These are phyloP conservation scores for Aquilaria agallochum DNA, from an alignment of 441 rosid genomes.

Conservation along the genomic window DNA sequence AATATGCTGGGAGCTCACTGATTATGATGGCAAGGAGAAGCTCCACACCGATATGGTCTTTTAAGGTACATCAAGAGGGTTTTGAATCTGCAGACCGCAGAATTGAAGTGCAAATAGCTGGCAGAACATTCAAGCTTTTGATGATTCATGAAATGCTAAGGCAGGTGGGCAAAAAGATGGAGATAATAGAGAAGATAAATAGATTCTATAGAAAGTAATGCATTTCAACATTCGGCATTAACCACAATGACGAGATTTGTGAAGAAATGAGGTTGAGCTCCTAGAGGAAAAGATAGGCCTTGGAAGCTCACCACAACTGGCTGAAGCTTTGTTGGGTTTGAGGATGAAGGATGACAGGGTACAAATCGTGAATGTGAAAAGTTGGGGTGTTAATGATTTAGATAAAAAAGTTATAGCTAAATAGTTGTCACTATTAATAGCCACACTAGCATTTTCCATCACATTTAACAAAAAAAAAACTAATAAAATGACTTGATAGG, in stretches of 20 bases:
- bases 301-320: constrained; percentile 21
- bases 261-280: constrained; percentile 55
- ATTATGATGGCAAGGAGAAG: constrained; percentile 48
- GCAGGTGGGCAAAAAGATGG: constrained; percentile 27
- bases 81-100: constrained; percentile 43
- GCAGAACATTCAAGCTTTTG: constrained; percentile 39
- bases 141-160: constrained; percentile 28
- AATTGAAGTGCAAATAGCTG: constrained; percentile 39
- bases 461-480: too few species aligned
- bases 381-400: too few species aligned
- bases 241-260: constrained; percentile 53
- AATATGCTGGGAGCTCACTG: constrained; percentile 19
- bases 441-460: too few species aligned
- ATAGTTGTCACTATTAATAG: too few species aligned
- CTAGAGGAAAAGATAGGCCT: constrained; percentile 42
- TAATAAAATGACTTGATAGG: too few species aligned
- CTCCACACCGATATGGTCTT: constrained; percentile 53
- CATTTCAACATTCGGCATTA: constrained; percentile 47
- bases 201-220: constrained; percentile 42
- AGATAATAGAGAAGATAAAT: constrained; percentile 38
- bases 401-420: too few species aligned
- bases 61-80: constrained; percentile 53
- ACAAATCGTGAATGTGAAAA: too few species aligned
- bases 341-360: too few species aligned
- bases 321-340: too few species aligned